Evolutionary conservation across 2,329 filamentous ascomycete genomes (phyloP), one percentile per base, ranked within the genome.

Genomic region (Curvularia lunata): DNA sequence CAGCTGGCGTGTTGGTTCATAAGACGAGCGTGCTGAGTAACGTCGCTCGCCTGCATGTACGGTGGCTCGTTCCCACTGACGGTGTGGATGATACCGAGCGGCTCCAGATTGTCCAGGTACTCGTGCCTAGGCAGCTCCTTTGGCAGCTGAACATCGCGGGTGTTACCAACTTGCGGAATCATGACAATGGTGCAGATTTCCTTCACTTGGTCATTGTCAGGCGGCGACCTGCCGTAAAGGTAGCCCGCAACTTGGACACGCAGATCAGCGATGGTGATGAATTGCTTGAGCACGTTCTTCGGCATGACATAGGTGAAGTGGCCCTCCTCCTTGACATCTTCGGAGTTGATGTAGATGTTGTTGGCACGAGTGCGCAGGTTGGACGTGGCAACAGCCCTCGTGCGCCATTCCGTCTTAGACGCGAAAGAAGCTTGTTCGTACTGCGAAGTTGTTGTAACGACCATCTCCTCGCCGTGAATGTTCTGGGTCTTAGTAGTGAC

Each of bases 401-500:
- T 99, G 52, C 95, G 91, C 95, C 95, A 99, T 74, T 99, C 95
- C 0, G 95, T 99, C 86, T 98, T 98, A 18, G 94, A 98, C 10
- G 94, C 93, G 76, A 99, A 99, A 0, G 93, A 94, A 76, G 97
- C 91, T 78, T 97, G 93, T 79, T 99, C 95, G 71, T 96, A 99
- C 73, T 97, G 91, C 18, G 95, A 98, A 0, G 95, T 99, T 0
- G 96, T 99, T 0, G 95, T 97, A 25, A 98, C 94, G 68, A 99
- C 93, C 73, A 99, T 97, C 73, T 99, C 95, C 77, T 99, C 95
- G 4, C 95, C 95, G 64, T 94, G 92, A 5, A 95, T 89, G 73
- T 99, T 99, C 77, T 97, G 93, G 0, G 95, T 99, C 85, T 97
- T 97, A 50, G 96, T 99, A 0, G 95, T 98, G 19, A 97, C 94